Conservation (phyloP, 2,329 filamentous ascomycete species). For the Helminthosporium solani region DNA sequence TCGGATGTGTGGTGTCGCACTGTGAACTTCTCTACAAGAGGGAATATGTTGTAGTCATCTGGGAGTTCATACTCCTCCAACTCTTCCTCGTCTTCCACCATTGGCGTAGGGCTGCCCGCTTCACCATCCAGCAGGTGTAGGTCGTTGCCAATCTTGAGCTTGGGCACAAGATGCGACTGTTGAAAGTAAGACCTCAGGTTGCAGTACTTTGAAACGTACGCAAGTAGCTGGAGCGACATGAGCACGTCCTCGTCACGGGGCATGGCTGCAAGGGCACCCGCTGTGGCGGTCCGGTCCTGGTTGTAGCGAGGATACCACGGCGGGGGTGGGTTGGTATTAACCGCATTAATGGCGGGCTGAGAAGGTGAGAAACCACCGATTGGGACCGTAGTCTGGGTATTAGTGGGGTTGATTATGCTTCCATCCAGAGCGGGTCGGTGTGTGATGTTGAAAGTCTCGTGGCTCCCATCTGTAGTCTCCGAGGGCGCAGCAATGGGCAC, state of each 20-base stretch:
- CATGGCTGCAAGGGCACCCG: constrained; percentile 81
- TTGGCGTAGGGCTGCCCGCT: constrained; percentile 38
- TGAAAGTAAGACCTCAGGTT: constrained; percentile 95
- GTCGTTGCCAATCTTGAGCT: constrained; percentile 85
- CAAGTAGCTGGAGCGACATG: constrained; percentile 94
- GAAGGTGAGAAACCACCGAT: constrained; percentile 70
- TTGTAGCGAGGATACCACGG: constrained; percentile 77
- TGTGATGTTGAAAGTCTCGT: constrained; percentile 88
- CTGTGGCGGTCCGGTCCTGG: constrained; percentile 67
- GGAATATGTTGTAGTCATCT: constrained; percentile 98
- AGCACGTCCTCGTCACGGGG: constrained; percentile 95
- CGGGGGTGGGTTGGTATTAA: constrained; percentile 74
- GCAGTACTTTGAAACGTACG: constrained; percentile 98
- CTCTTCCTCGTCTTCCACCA: constrained; percentile 61
- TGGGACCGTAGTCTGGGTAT: constrained; percentile 65
- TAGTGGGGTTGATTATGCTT: constrained; percentile 72
- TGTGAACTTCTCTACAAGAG: constrained; percentile 96
- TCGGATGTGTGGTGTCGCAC: constrained; percentile 91
- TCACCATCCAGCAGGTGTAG: constrained; percentile 76
- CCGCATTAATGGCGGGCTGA: constrained; percentile 65
- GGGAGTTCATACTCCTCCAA: constrained; percentile 87
- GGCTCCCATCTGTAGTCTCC: constrained; percentile 71
- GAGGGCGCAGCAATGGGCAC: constrained; percentile 77
- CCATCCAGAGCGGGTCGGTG: constrained; percentile 82
- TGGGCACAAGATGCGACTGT: constrained; percentile 87